Evolutionary conservation across 352 stramenopile species (phyloP), one percentile per base, ranked within the genome.

Genomic region (Phytophthora fragariaefolia): DNA sequence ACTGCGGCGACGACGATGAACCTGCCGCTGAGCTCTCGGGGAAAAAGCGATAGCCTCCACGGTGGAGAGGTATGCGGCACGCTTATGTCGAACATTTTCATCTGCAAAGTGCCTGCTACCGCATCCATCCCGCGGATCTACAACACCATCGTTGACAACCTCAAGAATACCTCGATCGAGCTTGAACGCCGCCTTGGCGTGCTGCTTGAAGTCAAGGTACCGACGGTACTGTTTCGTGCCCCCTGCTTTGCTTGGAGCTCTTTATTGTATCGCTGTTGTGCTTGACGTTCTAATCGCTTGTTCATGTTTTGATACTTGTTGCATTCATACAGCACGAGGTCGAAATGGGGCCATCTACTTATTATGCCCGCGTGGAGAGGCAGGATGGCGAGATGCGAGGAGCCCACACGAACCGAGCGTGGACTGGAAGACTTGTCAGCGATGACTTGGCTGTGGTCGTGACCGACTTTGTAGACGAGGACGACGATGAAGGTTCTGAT

Each of bases 61-160:
- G 50, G 42, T 5, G 50, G 43, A 8, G 48, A 45, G 46, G 49
- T 58, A 17, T 71, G 58, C 34, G 65, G 69, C 46, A 87, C 79
- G 10, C 65, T 85, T 9, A 68, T 90, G 20, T 80, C 79, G 8
- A 90, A 83, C 46, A 52, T 83, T 5, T 88, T 90, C 46, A 54
- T 85, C 36, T 86, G 79, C 65, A 87, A 87, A 52, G 61, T 87
- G 20, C 71, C 79, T 10, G 64, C 63, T n/a, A 69, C 56, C 54
- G 68, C 61, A 1, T 61, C 45, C 45, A 74, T 88, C 17, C 40
- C 51, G 6, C 58, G 57, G 3, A 78, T 90, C 17, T 87, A 79
- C 27, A 30, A 71, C 18, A 74, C 71, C 0, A 24, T 76, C 3
- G 20, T 70, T 17, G 77, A 80, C 17, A 81, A 82, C 42, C 66